These are phyloP conservation scores for Umbelopsis sp. DNA, from an alignment of 192 early-diverging fungal species.

Conservation along the genomic window DNA sequence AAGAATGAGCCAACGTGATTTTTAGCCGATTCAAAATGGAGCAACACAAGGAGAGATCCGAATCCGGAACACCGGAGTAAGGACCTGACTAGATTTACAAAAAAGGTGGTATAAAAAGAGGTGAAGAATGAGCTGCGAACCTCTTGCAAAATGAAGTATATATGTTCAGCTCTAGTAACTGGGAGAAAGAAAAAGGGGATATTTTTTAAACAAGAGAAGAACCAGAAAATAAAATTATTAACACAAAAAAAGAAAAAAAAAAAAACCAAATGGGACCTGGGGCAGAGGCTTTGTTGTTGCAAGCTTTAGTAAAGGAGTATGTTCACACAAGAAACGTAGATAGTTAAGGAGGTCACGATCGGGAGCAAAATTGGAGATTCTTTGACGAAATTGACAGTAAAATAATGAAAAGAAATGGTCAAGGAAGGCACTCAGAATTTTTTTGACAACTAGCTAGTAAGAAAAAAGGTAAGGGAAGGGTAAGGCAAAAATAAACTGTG, in stretches of 20 bases:
- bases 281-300: constrained; percentile 18
- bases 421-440: no score
- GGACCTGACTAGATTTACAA: constrained; percentile 9
- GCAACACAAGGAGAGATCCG: constrained; percentile 3
- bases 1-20: not conserved
- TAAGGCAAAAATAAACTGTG: no score
- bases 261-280: constrained; percentile 9
- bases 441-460: no score
- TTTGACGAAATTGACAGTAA: no score
- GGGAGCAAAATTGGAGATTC: no score
- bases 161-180: not conserved
- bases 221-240: constrained; percentile 14
- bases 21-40: not conserved
- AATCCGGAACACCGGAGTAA: constrained; percentile 13
- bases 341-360: no score
- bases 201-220: not conserved
- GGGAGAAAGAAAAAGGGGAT: not conserved
- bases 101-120: not conserved
- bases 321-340: no score
- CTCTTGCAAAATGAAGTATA: not conserved
- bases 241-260: not conserved
- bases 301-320: constrained; percentile 2
- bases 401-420: no score
- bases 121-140: not conserved
- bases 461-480: no score